Evolutionary conservation across 768 basidiomycete genomes (phyloP).

Genomic region (Tephrocybe rancida): DNA sequence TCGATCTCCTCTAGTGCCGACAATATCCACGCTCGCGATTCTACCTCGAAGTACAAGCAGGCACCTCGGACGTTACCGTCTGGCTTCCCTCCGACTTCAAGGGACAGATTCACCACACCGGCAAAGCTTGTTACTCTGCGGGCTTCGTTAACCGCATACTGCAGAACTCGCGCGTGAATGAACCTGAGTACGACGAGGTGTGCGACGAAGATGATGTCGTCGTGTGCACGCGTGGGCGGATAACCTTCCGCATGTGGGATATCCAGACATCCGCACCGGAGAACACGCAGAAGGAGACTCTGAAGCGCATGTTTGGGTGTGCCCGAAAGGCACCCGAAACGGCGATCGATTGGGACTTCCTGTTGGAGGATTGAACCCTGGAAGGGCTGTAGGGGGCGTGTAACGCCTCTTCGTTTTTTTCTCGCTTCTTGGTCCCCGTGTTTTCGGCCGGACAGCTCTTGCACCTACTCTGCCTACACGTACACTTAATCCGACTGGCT

Average conservation of each 20-base stretch:
- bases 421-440: slow-evolving; percentile 8
- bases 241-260: slow-evolving; percentile 83
- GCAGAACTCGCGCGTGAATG: slow-evolving; percentile 52
- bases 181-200: slow-evolving; percentile 30
- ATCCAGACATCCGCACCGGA: slow-evolving; percentile 67
- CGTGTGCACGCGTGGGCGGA: slow-evolving; percentile 58
- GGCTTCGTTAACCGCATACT: slow-evolving; percentile 75
- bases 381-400: not conserved
- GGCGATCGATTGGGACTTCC: slow-evolving; percentile 76
- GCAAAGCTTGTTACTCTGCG: slow-evolving; percentile 60
- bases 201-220: slow-evolving; percentile 62
- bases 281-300: slow-evolving; percentile 57
- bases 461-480: not conserved
- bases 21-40: slow-evolving; percentile 54
- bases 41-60: slow-evolving; percentile 64
- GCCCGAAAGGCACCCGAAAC: slow-evolving; percentile 56
- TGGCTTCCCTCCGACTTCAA: slow-evolving; percentile 83
- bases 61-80: slow-evolving; percentile 70
- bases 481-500: not conserved
- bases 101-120: slow-evolving; percentile 61
- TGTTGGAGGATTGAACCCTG: slow-evolving; percentile 65
- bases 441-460: not conserved
- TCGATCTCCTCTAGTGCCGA: slow-evolving; percentile 49
- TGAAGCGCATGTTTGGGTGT: slow-evolving; percentile 67
- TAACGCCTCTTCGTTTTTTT: slow-evolving; percentile 4